These are phyloP conservation scores for Coelastrella sp. DNA, from an alignment of 139 green algal genomes.

Conservation along the genomic window DNA sequence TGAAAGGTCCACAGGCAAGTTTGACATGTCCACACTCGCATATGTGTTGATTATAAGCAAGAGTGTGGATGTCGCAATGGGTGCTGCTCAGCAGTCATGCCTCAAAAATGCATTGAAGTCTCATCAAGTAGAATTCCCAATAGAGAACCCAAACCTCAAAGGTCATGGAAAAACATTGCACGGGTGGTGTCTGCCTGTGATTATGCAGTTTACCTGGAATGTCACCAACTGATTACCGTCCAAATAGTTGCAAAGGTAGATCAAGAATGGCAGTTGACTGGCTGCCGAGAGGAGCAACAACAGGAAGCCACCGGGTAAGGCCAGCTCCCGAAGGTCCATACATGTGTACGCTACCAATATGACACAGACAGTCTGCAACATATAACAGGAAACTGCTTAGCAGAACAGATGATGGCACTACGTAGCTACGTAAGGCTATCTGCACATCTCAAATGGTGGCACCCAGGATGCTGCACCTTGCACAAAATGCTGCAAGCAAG, in stretches of 20 bases:
- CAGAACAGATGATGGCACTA: not conserved
- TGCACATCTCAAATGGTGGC: not conserved
- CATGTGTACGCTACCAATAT: conserved; percentile 52
- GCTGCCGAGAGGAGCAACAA: conserved; percentile 52
- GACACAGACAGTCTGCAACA: conserved; percentile 42
- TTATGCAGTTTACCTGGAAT: too few relatives aligned
- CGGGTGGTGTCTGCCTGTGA: too few relatives aligned
- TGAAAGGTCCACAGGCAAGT: too few relatives aligned
- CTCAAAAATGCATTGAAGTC: not conserved
- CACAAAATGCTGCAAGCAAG: not conserved
- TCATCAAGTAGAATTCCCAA: too few relatives aligned
- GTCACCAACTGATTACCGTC: conserved; percentile 52
- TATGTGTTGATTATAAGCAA: too few relatives aligned
- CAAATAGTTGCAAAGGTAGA: conserved; percentile 57
- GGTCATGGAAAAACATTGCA: too few relatives aligned
- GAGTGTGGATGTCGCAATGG: too few relatives aligned
- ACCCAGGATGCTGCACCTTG: not conserved
- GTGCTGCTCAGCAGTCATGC: too few relatives aligned
- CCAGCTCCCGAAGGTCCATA: conserved; percentile 58
- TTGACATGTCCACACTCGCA: too few relatives aligned
- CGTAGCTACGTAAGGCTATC: too few relatives aligned
- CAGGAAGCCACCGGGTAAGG: conserved; percentile 64
- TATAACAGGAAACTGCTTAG: not conserved
- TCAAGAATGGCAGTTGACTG: conserved; percentile 61
- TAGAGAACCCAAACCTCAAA: too few relatives aligned